These are phyloP conservation scores for Shiraia sp. DNA, from an alignment of 2,329 filamentous ascomycete species.

Conservation along the genomic window DNA sequence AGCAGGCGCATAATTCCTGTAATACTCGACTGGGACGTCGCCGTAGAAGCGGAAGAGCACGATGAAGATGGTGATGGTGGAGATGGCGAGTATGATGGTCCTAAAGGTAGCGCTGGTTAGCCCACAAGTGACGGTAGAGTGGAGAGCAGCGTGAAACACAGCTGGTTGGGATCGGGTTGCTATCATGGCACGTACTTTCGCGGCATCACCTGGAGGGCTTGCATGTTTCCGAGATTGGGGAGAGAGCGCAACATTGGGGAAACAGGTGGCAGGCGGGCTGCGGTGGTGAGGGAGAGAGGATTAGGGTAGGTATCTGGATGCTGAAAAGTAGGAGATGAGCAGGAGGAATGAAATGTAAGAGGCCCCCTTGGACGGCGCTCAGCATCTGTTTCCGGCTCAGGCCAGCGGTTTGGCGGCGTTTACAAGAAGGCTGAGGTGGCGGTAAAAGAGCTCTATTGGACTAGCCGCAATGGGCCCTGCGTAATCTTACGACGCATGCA, in stretches of 20 bases:
- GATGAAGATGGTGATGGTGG: slow-evolving; percentile 22
- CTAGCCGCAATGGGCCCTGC: too few species aligned
- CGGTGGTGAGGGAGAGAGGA: neutral
- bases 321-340: neutral
- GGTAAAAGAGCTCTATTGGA: too few species aligned
- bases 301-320: neutral
- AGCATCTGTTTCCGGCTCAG: neutral
- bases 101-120: slow-evolving; percentile 15
- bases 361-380: neutral
- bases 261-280: neutral
- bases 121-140: neutral
- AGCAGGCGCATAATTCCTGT: slow-evolving; percentile 27
- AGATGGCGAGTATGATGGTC: slow-evolving; percentile 23
- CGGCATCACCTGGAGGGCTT: slow-evolving; percentile 9
- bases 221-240: slow-evolving; percentile 8
- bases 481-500: too few species aligned
- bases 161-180: neutral
- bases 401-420: too few species aligned
- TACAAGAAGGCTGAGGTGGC: too few species aligned
- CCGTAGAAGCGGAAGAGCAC: slow-evolving; percentile 29
- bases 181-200: slow-evolving; percentile 10
- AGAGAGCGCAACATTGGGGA: slow-evolving; percentile 3
- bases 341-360: neutral
- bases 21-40: slow-evolving; percentile 30
- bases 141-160: neutral